A percentile compares a stretch with the other conserved stretches of the same genome.
phyloP scores from a whole-genome alignment of 129 eudicot species.

The Smallanthus sonchifolius region DNA sequence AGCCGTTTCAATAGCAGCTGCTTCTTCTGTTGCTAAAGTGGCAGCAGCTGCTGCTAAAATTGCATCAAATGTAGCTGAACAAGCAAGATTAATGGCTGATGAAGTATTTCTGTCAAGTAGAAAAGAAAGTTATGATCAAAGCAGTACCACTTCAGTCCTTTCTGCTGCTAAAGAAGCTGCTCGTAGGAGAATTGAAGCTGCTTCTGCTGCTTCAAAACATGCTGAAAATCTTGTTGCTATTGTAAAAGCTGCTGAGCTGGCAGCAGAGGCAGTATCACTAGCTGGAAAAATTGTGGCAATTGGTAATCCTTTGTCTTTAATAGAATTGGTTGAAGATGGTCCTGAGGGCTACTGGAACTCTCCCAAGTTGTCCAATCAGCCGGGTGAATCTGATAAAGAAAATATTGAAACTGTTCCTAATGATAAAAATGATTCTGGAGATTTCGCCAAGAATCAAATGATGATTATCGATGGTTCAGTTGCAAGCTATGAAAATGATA shows the following conservation, averaged over 20 bases:
- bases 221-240: slow-evolving; percentile 92
- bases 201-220: slow-evolving; percentile 88
- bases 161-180: slow-evolving; percentile 87
- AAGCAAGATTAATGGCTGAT: slow-evolving; percentile 87
- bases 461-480: slow-evolving; percentile 38
- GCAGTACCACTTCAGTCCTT: slow-evolving; percentile 41
- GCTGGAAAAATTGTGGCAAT: slow-evolving; percentile 81
- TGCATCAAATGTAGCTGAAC: slow-evolving; percentile 72
- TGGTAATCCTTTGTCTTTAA: slow-evolving; percentile 61
- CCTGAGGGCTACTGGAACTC: slow-evolving; percentile 71
- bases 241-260: slow-evolving; percentile 87
- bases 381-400: slow-evolving; percentile 19
- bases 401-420: slow-evolving; percentile 23
- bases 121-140: slow-evolving; percentile 16
- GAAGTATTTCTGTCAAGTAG: slow-evolving; percentile 45
- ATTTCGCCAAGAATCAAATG: slow-evolving; percentile 24
- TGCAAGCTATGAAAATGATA: slow-evolving; percentile 27
- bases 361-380: slow-evolving; percentile 18
- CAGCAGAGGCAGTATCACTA: slow-evolving; percentile 95
- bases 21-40: slow-evolving; percentile 95
- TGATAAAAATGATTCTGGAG: slow-evolving; percentile 27
- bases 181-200: slow-evolving; percentile 82
- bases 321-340: slow-evolving; percentile 51
- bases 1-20: slow-evolving; percentile 80
- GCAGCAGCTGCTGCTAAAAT: slow-evolving; percentile 93